A percentile compares a stretch with the other conserved stretches of the same genome.
Evolutionary conservation across 805 yeast genomes (phyloP).

Genomic region (Pichia phayaonensis): DNA sequence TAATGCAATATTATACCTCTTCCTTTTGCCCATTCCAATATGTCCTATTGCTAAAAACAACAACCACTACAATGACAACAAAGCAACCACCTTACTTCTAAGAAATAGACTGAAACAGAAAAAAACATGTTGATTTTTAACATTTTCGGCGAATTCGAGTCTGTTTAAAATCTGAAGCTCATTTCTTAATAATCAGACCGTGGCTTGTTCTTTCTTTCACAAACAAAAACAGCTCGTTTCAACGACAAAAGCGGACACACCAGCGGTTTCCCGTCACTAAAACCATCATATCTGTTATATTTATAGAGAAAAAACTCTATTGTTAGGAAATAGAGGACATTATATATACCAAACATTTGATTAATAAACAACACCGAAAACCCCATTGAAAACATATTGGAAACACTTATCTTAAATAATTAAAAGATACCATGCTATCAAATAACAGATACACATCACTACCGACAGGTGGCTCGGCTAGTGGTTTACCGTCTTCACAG

Average conservation of each 20-base stretch:
- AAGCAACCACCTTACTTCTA: too few relatives aligned
- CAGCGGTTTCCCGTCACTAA: too few relatives aligned
- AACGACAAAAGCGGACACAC: too few relatives aligned
- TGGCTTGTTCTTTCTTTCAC: neutral
- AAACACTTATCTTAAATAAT: neutral
- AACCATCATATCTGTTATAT: too few relatives aligned
- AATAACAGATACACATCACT: neutral
- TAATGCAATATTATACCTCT: conserved; percentile 32
- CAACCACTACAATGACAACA: too few relatives aligned
- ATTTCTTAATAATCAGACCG: neutral
- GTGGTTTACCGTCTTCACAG: neutral
- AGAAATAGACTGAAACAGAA: too few relatives aligned
- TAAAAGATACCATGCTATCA: neutral
- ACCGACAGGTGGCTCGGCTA: neutral
- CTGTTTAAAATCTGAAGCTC: neutral
- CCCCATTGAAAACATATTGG: too few relatives aligned
- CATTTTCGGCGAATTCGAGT: neutral
- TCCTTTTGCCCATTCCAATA: neutral
- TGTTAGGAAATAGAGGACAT: neutral
- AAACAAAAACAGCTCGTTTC: neutral
- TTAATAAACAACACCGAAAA: too few relatives aligned
- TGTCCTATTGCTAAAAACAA: neutral
- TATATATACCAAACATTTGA: neutral
- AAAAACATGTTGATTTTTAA: neutral
- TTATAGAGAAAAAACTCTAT: neutral